These are phyloP conservation scores for Hirschfeldia incana DNA, from an alignment of 345 rosid species.

Conservation along the genomic window DNA sequence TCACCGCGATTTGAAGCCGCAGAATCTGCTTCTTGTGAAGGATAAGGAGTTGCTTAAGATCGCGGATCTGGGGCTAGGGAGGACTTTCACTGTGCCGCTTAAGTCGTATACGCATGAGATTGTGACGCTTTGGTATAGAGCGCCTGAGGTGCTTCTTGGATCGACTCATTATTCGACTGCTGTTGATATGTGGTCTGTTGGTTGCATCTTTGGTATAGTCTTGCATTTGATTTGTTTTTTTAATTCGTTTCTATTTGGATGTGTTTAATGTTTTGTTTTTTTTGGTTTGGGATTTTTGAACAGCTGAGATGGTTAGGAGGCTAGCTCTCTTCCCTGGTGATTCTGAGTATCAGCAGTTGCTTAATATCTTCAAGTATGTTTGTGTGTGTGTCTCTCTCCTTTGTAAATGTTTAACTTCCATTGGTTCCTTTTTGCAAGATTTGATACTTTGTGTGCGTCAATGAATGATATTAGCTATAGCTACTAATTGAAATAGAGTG, in stretches of 20 bases:
- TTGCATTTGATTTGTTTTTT: not conserved
- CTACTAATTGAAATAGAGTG: not conserved
- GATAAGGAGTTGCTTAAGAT: slow-evolving; percentile 82
- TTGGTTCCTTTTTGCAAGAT: not conserved
- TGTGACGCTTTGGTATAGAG: slow-evolving; percentile 97
- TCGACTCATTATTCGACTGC: slow-evolving; percentile 84
- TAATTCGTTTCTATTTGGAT: not conserved
- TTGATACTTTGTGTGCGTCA: not conserved
- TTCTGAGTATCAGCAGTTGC: slow-evolving; percentile 93
- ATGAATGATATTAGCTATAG: not conserved
- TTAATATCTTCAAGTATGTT: slow-evolving; percentile 81
- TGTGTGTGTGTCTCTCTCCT: not conserved
- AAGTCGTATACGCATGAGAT: slow-evolving; percentile 90
- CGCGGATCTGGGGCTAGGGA: slow-evolving; percentile 66
- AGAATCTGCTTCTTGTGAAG: slow-evolving; percentile 84
- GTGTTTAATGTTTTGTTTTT: not conserved
- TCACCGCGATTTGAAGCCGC: slow-evolving; percentile 93
- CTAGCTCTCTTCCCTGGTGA: slow-evolving; percentile 96
- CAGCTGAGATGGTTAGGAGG: slow-evolving; percentile 79
- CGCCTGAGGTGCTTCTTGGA: slow-evolving; percentile 93
- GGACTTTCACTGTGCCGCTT: slow-evolving; percentile 74
- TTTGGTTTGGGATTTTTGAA: not conserved
- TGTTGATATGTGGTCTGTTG: slow-evolving; percentile 97
- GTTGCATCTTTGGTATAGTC: slow-evolving; percentile 78
- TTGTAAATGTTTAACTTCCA: not conserved